Evolutionary conservation across 2,329 filamentous ascomycete species (phyloP), one percentile per base, ranked within the genome.

Genomic region (Aspergillus sp.): DNA sequence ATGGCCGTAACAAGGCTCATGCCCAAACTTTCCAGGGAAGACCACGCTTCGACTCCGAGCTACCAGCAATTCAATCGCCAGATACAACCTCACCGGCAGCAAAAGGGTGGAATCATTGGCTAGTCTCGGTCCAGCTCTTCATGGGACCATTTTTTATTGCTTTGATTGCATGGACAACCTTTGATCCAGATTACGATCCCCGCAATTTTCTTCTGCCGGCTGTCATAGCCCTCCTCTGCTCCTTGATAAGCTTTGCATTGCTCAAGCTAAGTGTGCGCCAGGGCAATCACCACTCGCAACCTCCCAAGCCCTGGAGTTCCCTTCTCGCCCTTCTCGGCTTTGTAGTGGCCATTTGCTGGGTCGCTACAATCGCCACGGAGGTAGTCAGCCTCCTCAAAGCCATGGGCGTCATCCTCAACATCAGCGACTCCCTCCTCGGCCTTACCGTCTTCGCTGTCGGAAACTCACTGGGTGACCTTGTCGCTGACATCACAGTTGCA

Each of bases 381-480:
- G 93, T 98, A 4, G 93, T 98, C 4, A 90, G 88, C 30, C 86
- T 96, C 4, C 77, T 98, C 53, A 97, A 98, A 69, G 86, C 93
- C 1, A 74, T 97, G 42, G 93, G 93, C 6, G 86, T 97, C 29
- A 88, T 98, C 43, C 73, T 95, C 47, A 84, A 86, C 60, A 98
- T 98, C 62, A 93, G 86, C 10, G 93, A 98, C 67, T 93, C 93
- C 3, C 88, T 98, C 52, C 78, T 98, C 7, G 93, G 93, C 1
- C 78, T 98, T 44, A 98, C 93, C 10, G 84, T 98, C 46, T 98
- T 98, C 65, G 93, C 93, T 2, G 88, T 96, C 32, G 93, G 93
- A 29, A 98, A 98, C 68, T 94, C 88, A 6, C 77, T 97, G 6
- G 91, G 93, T 34, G 93, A 98, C 60, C 75, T 98, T 10, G 88